These are phyloP conservation scores for Trichoderma atrobrunneum DNA, from an alignment of 2,329 filamentous ascomycete species.

Conservation along the genomic window DNA sequence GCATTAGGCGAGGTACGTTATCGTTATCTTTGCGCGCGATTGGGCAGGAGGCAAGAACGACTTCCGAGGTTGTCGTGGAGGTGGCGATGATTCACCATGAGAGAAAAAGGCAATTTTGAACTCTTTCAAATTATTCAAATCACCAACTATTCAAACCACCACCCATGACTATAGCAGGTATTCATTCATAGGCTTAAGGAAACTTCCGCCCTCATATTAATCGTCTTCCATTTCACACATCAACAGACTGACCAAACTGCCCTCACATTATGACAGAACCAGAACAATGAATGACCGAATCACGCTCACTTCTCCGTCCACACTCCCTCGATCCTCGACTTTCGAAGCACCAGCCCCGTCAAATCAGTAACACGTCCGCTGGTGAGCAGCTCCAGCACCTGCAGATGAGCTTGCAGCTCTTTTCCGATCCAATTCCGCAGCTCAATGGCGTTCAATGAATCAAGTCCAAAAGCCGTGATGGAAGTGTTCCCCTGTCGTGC, in stretches of 20 bases:
- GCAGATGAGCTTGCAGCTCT: conserved; percentile 42
- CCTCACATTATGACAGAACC: neutral
- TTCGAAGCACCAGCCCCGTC: conserved; percentile 27
- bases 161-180: neutral
- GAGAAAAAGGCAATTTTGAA: neutral
- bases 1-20: neutral
- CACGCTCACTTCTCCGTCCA: conserved; percentile 19
- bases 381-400: conserved; percentile 54
- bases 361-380: conserved; percentile 41
- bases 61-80: neutral
- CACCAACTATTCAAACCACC: neutral
- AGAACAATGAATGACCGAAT: neutral
- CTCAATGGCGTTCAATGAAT: conserved; percentile 50
- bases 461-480: conserved; percentile 35
- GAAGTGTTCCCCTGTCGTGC: conserved; percentile 23
- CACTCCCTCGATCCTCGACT: conserved; percentile 25
- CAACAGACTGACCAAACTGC: neutral
- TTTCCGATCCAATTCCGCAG: conserved; percentile 50
- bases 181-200: neutral
- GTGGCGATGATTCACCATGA: neutral
- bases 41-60: neutral
- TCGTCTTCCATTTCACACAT: neutral
- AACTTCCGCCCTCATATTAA: neutral
- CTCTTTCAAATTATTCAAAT: neutral
- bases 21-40: neutral